Evolutionary conservation across 2,329 filamentous ascomycete genomes (phyloP).

Genomic region (Ophiostoma novo-ulmi): DNA sequence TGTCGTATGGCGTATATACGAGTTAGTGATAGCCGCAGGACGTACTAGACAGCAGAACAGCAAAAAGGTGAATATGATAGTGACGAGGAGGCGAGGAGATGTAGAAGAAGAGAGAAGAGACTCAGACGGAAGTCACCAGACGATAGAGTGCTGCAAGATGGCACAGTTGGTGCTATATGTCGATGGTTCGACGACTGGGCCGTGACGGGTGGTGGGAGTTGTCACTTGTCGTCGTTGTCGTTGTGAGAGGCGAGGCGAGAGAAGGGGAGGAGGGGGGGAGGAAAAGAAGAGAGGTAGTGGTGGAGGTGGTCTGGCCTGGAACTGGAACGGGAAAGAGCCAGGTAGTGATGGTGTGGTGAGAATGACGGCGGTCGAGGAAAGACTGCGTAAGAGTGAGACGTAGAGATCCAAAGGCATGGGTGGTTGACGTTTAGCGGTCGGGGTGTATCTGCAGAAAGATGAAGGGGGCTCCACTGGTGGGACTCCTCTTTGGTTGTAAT

Average conservation of each 20-base stretch:
- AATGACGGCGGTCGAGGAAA: conserved; percentile 15
- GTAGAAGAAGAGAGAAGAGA: not conserved
- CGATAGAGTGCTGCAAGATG: conserved; percentile 1
- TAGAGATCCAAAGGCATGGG: conserved; percentile 15
- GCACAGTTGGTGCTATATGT: not conserved
- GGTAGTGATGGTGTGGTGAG: conserved; percentile 7
- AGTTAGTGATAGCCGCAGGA: not conserved
- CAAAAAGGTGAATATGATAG: not conserved
- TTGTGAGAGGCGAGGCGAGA: not conserved
- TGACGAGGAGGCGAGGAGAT: not conserved
- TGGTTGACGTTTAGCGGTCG: conserved; percentile 15
- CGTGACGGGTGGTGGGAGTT: not conserved
- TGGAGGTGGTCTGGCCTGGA: not conserved
- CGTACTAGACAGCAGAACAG: too few relatives aligned
- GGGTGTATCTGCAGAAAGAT: conserved; percentile 16
- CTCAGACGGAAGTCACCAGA: not conserved
- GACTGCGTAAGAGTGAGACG: not conserved
- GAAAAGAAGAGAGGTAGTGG: not conserved
- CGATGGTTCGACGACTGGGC: not conserved
- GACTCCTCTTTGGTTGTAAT: conserved; percentile 11
- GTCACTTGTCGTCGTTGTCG: not conserved
- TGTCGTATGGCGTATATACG: not conserved
- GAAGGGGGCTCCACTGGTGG: conserved; percentile 17
- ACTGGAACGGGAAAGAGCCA: not conserved
- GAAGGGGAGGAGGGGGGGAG: not conserved